Evolutionary conservation across 352 stramenopile species (phyloP), one percentile per base, ranked within the genome.

Genomic region (Pythium aquatile): DNA sequence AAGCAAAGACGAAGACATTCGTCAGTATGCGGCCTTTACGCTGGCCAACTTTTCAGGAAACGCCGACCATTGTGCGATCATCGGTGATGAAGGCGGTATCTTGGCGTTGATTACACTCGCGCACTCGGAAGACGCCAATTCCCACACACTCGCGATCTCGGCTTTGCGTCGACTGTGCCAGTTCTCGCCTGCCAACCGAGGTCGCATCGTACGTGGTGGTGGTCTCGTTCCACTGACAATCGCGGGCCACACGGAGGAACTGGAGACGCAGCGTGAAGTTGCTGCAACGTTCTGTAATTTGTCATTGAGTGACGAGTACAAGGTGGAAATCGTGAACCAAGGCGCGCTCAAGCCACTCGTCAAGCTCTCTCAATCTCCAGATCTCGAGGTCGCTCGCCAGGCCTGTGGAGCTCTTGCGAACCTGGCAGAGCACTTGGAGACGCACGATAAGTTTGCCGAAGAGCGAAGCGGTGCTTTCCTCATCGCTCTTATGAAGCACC

Each of bases 221-320:
- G 91, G 92, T 5, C 63, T 99, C 11, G 72, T 88, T 16, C 83
- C 88, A 29, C 77, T 99, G 16, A 88, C 85, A 3, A 82, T 86
- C 39, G 92, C 91, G 20, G 88, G 86, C 1, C 87, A 95, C 56
- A 93, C 78, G 26, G 79, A 91, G 20, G 85, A 98, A 54, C 75
- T 97, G n/a, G 96, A 99, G 72, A 97, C 97, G 20, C 91, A 98
- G 69, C 79, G 93, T 42, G 96, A 99, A 70, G 93, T 98, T 0
- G 90, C 96, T 1, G 94, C 91, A 5, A 97, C 90, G 17, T 87
- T 98, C 37, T 98, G 88, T 66, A 98, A 97, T 63, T 59, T 99
- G 29, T 97, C 94, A 2, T 72, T 98, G 16, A 97, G 87, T 52
- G 81, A 97, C 65, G 88, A 96, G 63, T 94, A 97, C 77, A 96